phyloP scores from a whole-genome alignment of 305 asterid species.

The Fraxinus floribunda region DNA sequence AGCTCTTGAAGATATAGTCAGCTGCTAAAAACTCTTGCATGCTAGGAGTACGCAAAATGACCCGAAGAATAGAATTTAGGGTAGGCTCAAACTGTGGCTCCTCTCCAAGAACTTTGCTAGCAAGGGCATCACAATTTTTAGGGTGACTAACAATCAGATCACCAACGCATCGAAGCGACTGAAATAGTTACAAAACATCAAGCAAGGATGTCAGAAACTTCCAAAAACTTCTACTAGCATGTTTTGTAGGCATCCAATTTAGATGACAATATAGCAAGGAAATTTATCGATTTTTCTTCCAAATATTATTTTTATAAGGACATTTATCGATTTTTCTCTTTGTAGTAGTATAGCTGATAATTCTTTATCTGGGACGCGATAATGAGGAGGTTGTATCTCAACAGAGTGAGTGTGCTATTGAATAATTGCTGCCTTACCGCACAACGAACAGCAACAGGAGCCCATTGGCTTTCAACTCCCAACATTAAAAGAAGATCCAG shows the following conservation, averaged over 20 bases:
- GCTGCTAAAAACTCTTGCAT: conserved; percentile 82
- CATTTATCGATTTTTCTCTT: not conserved
- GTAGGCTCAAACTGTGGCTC: conserved; percentile 81
- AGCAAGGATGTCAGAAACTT: conserved; percentile 17
- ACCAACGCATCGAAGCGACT: conserved; percentile 88
- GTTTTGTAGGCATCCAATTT: not conserved
- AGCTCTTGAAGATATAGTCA: conserved; percentile 76
- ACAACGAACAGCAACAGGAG: conserved; percentile 92
- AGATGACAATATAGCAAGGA: not conserved
- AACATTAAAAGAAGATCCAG: conserved; percentile 82
- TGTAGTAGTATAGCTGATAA: conserved; percentile 7
- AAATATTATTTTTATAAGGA: not conserved
- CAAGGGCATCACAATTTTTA: conserved; percentile 77
- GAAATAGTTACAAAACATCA: conserved; percentile 27
- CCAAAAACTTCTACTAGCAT: not conserved
- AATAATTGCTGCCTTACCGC: conserved; percentile 49
- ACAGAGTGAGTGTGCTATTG: not conserved
- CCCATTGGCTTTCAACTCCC: conserved; percentile 98
- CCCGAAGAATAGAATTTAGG: conserved; percentile 73
- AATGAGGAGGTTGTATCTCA: conserved; percentile 1
- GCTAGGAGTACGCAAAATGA: conserved; percentile 78
- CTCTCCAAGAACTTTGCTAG: conserved; percentile 81
- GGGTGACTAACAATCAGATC: conserved; percentile 66
- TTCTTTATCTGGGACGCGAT: not conserved
- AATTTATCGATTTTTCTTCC: too few relatives aligned